These are phyloP conservation scores for Penicillium riverlandense DNA, from an alignment of 495 filamentous ascomycete species.

Conservation along the genomic window DNA sequence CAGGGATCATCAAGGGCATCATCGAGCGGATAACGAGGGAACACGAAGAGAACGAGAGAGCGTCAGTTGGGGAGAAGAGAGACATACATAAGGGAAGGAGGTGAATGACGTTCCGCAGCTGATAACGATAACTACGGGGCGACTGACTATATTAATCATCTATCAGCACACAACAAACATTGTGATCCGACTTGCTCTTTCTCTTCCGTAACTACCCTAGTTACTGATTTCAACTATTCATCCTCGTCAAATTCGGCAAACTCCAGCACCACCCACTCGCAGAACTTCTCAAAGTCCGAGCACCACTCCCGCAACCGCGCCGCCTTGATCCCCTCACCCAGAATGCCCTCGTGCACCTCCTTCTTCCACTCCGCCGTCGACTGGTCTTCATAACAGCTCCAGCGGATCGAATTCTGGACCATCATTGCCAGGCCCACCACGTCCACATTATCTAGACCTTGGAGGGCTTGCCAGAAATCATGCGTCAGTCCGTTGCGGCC, in stretches of 20 bases:
- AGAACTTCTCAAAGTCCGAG: constrained; percentile 80
- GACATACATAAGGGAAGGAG: neutral
- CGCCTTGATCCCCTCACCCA: constrained; percentile 68
- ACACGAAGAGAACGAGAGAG: neutral
- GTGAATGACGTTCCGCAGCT: constrained; percentile 21
- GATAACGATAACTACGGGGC: constrained; percentile 2
- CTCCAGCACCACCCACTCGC: constrained; percentile 79
- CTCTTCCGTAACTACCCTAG: neutral
- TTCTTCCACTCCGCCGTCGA: constrained; percentile 56
- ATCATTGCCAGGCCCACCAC: constrained; percentile 63
- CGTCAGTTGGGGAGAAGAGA: no score
- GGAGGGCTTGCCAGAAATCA: constrained; percentile 88
- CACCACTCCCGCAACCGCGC: constrained; percentile 69
- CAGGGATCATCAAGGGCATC: constrained; percentile 8
- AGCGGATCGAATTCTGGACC: constrained; percentile 86
- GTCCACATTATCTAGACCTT: constrained; percentile 79
- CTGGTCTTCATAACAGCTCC: constrained; percentile 83
- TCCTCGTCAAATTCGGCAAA: constrained; percentile 57
- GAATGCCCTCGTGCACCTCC: constrained; percentile 63
- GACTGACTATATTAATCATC: constrained; percentile 28
- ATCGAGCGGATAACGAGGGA: constrained; percentile 7
- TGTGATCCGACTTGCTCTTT: neutral
- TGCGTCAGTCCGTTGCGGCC: constrained; percentile 70
- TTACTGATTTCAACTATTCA: constrained; percentile 11
- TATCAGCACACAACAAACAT: neutral